These are phyloP conservation scores for Lanzia echinophila DNA, from an alignment of 2,329 filamentous ascomycete genomes.

Conservation along the genomic window DNA sequence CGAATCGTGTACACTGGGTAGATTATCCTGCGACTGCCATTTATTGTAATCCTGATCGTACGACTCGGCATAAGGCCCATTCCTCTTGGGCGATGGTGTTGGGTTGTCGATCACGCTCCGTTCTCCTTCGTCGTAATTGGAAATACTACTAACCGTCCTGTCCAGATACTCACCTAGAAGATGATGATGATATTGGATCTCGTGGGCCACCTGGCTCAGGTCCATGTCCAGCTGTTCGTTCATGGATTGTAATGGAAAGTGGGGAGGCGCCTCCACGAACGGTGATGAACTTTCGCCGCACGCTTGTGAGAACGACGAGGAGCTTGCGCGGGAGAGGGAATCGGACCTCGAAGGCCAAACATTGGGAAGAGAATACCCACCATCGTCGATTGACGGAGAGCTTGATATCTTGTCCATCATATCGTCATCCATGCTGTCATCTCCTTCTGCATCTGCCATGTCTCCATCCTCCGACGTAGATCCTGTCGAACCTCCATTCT, in stretches of 20 bases:
- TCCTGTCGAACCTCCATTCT: conserved; percentile 50
- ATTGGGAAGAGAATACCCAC: conserved; percentile 57
- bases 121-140: conserved; percentile 51
- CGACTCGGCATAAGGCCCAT: conserved; percentile 8
- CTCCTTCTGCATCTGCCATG: conserved; percentile 59
- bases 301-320: conserved; percentile 26
- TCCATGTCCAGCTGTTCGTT: conserved; percentile 20
- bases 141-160: conserved; percentile 15
- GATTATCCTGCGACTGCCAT: conserved; percentile 16
- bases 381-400: conserved; percentile 97
- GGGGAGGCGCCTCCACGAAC: conserved; percentile 25
- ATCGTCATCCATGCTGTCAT: conserved; percentile 74
- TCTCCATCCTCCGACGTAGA: conserved; percentile 52
- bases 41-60: conserved; percentile 19
- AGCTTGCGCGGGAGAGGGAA: conserved; percentile 21
- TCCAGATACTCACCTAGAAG: conserved; percentile 45
- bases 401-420: conserved; percentile 99
- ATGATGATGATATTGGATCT: conserved; percentile 35
- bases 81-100: background rate
- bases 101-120: conserved; percentile 4
- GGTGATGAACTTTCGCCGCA: conserved; percentile 30
- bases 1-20: conserved; percentile 5
- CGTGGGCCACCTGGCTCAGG: conserved; percentile 18
- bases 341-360: conserved; percentile 26
- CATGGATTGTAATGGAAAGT: conserved; percentile 21